These are phyloP conservation scores for Wallacemonas rigidus DNA, from an alignment of 208 protist genomes.

Conservation along the genomic window DNA sequence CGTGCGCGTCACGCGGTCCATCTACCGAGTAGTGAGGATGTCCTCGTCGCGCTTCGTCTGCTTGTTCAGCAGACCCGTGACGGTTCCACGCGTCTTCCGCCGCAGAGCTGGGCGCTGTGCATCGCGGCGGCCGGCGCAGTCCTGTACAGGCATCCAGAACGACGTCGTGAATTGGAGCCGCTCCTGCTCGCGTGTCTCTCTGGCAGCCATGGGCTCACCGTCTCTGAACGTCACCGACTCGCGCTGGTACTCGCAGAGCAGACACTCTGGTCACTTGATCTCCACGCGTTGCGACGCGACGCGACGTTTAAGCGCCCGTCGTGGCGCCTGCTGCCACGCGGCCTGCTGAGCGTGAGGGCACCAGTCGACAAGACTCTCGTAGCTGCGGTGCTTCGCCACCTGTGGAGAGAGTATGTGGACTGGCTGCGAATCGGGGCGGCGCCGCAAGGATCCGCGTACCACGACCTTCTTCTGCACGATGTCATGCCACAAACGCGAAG, in stretches of 20 bases:
- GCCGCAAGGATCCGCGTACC: neutral
- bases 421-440: neutral
- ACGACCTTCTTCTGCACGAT: neutral
- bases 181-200: neutral
- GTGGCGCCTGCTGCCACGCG: neutral
- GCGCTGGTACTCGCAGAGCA: neutral
- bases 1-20: neutral
- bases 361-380: neutral
- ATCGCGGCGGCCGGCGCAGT: constrained; percentile 20
- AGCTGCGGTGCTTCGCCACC: neutral
- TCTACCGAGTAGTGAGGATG: neutral
- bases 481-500: neutral
- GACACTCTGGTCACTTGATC: constrained; percentile 1
- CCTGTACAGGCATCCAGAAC: neutral
- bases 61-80: neutral
- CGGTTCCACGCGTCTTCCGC: neutral
- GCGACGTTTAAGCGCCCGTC: neutral
- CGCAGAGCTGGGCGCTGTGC: constrained; percentile 14
- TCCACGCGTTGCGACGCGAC: neutral
- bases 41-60: constrained; percentile 4
- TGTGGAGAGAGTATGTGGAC: neutral
- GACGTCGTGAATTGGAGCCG: too few species aligned
- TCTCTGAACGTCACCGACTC: neutral
- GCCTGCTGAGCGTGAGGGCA: neutral
- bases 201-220: neutral